Conservation (phyloP, 2,329 filamentous ascomycete genomes). For the Aspergillus fumigatus region DNA sequence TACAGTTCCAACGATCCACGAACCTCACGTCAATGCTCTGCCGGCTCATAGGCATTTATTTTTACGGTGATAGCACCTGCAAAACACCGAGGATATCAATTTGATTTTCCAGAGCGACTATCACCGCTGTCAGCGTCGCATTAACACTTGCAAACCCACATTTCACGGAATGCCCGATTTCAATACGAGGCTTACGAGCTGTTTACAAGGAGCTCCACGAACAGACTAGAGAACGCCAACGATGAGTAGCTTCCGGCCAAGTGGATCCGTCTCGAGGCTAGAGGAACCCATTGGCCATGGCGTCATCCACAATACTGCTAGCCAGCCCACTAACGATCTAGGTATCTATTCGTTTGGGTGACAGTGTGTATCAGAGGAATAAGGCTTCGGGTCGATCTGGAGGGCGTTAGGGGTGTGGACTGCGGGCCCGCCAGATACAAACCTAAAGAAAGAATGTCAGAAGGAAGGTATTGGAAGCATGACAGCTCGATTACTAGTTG, state of each 20-base stretch:
- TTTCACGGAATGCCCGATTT: background rate
- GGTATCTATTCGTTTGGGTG: background rate
- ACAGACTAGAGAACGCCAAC: slow-evolving; percentile 26
- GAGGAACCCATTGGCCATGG: slow-evolving; percentile 8
- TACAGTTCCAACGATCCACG: slow-evolving; percentile 7
- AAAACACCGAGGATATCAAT: background rate
- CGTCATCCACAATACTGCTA: slow-evolving; percentile 4
- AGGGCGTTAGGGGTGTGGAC: slow-evolving; percentile 17
- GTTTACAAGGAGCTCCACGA: background rate
- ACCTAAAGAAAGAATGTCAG: slow-evolving; percentile 1
- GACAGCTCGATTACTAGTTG: slow-evolving; percentile 6
- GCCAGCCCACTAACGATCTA: slow-evolving; percentile 7
- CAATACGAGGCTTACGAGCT: background rate
- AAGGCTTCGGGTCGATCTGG: slow-evolving; percentile 20
- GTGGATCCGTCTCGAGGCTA: slow-evolving; percentile 22
- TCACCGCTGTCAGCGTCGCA: too few relatives aligned
- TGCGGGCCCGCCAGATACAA: slow-evolving; percentile 7
- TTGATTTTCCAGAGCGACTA: background rate
- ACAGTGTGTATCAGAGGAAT: background rate
- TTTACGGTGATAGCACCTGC: background rate
- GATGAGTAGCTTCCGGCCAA: slow-evolving; percentile 32
- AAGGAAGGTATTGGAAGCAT: background rate
- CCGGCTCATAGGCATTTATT: too few relatives aligned
- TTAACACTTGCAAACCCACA: too few relatives aligned
- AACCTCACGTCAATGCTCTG: background rate